These are phyloP conservation scores for Hericium alpestre DNA, from an alignment of 768 basidiomycete genomes.

Conservation along the genomic window DNA sequence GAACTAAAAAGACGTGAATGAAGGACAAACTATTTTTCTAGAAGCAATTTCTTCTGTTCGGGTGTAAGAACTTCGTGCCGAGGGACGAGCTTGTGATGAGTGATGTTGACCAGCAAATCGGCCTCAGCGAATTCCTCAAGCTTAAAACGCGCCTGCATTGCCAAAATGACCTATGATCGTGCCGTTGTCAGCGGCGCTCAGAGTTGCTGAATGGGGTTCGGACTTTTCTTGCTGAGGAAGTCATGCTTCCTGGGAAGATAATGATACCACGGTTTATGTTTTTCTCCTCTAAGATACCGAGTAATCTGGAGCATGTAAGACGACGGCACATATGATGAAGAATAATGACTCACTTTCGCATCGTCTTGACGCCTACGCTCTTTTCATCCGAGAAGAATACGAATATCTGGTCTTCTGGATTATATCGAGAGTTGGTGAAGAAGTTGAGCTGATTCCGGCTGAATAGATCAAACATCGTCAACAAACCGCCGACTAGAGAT, in stretches of 20 bases:
- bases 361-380: constrained; percentile 93
- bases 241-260: constrained; percentile 94
- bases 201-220: constrained; percentile 10
- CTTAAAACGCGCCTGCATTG: constrained; percentile 76
- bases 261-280: constrained; percentile 85
- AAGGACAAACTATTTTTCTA: constrained; percentile 82
- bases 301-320: constrained; percentile 42
- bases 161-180: constrained; percentile 68
- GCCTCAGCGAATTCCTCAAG: constrained; percentile 96
- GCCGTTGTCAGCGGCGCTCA: background rate
- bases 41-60: constrained; percentile 77
- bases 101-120: constrained; percentile 94
- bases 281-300: constrained; percentile 86
- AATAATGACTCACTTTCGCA: constrained; percentile 69
- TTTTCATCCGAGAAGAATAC: constrained; percentile 93
- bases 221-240: constrained; percentile 91
- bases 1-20: background rate
- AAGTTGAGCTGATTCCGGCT: constrained; percentile 89
- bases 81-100: constrained; percentile 90
- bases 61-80: constrained; percentile 77
- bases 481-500: background rate
- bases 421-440: constrained; percentile 64
- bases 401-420: constrained; percentile 74
- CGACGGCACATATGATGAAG: background rate
- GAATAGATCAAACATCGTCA: constrained; percentile 9